These are phyloP conservation scores for Oenanthe sinensis DNA, from an alignment of 129 eudicot genomes.

Conservation along the genomic window DNA sequence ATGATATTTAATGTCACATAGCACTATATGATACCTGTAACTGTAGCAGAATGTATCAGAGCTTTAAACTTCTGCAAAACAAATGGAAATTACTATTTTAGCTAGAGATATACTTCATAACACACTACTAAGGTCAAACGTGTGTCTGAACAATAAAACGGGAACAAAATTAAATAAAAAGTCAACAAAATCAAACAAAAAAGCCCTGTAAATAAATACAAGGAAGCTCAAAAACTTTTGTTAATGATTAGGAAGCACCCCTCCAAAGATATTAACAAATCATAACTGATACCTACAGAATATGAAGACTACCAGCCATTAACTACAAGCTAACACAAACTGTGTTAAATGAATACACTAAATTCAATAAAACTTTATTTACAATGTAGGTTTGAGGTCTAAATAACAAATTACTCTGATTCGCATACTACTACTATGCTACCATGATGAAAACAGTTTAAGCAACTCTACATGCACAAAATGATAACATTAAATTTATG, in stretches of 20 bases:
- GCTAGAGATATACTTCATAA: background rate
- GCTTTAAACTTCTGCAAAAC: constrained; percentile 64
- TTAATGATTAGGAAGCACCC: background rate
- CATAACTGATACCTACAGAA: background rate
- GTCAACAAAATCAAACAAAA: background rate
- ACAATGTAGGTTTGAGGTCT: too few species aligned
- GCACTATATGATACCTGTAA: constrained; percentile 45
- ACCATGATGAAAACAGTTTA: too few species aligned
- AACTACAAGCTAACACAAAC: too few species aligned
- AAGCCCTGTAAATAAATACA: background rate
- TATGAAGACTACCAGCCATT: background rate
- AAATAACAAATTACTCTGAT: background rate
- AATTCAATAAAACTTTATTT: too few species aligned
- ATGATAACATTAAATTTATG: too few species aligned
- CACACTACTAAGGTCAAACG: background rate
- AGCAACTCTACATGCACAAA: too few species aligned
- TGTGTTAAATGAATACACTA: too few species aligned
- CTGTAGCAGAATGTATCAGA: constrained; percentile 42
- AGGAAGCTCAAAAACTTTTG: background rate
- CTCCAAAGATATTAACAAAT: background rate
- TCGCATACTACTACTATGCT: too few species aligned
- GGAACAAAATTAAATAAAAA: background rate
- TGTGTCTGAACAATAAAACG: too few species aligned
- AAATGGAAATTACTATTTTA: background rate
- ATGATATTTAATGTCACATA: background rate